phyloP scores from a whole-genome alignment of 1,284 basidiomycete genomes.

The Cryptococcus amylolentus region DNA sequence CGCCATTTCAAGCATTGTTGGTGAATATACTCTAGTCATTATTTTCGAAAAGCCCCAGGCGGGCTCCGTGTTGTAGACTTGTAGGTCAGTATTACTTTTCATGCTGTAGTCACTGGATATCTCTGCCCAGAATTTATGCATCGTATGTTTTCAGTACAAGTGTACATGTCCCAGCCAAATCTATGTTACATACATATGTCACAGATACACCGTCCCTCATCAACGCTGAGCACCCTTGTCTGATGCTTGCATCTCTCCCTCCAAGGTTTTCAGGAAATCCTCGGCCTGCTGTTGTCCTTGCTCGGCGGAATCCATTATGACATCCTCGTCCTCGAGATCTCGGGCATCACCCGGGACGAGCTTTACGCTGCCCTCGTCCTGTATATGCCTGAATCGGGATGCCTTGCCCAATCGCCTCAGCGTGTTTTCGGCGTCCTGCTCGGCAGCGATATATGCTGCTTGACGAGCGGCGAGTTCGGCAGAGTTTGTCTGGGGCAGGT shows the following conservation, averaged over 20 bases:
- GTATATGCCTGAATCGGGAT: slow-evolving; percentile 29
- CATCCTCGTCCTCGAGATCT: background rate
- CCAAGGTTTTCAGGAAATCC: slow-evolving; percentile 15
- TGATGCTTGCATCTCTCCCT: slow-evolving; percentile 16
- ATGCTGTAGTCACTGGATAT: slow-evolving; percentile 15
- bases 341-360: slow-evolving; percentile 13
- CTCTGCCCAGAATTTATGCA: background rate
- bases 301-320: background rate
- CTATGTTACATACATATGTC: background rate
- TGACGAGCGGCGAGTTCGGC: slow-evolving; percentile 13
- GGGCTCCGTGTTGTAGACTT: background rate
- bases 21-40: background rate
- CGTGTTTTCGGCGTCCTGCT: slow-evolving; percentile 15
- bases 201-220: background rate
- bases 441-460: slow-evolving; percentile 15
- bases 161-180: too few species aligned
- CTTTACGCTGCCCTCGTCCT: slow-evolving; percentile 16
- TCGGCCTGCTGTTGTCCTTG: slow-evolving; percentile 9
- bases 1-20: background rate
- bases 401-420: slow-evolving; percentile 14
- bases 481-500: slow-evolving; percentile 13
- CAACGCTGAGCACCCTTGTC: background rate
- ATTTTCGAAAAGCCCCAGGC: background rate
- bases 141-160: background rate
- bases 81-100: background rate